These are phyloP conservation scores for Avena eriantha DNA, from an alignment of 176 grass and related monocot species.

Conservation along the genomic window DNA sequence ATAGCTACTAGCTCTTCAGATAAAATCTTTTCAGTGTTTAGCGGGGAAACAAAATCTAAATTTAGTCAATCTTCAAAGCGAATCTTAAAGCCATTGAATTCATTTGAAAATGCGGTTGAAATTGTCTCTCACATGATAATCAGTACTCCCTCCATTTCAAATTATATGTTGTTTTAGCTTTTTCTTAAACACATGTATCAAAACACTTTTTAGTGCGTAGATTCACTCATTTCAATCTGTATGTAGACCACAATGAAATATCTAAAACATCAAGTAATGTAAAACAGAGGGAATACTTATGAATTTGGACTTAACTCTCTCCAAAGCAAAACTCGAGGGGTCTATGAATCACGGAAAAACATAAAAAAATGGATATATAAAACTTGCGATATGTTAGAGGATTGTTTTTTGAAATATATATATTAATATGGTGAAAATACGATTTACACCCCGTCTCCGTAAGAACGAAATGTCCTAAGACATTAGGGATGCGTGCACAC, in stretches of 20 bases:
- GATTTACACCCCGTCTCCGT: too few relatives aligned
- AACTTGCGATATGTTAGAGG: constrained; percentile 34
- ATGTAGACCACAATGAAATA: too few relatives aligned
- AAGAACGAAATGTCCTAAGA: too few relatives aligned
- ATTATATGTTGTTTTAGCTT: too few relatives aligned
- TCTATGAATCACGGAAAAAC: background rate
- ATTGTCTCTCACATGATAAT: background rate
- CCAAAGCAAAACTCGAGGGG: background rate
- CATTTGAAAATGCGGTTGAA: background rate
- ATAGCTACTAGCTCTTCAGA: constrained; percentile 9
- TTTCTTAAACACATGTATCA: too few relatives aligned
- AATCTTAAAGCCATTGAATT: background rate
- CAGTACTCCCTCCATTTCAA: background rate
- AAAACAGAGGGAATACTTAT: too few relatives aligned
- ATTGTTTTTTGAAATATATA: background rate
- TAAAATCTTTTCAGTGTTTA: background rate
- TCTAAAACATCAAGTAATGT: too few relatives aligned
- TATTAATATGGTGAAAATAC: too few relatives aligned
- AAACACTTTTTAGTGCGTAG: background rate
- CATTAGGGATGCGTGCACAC: too few relatives aligned
- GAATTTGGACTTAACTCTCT: background rate
- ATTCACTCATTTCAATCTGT: too few relatives aligned
- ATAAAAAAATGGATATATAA: background rate
- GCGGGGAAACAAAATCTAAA: background rate
- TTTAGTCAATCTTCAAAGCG: background rate